Evolutionary conservation across 257 asterid genomes (phyloP).

Genomic region (Solanum verrucosum): DNA sequence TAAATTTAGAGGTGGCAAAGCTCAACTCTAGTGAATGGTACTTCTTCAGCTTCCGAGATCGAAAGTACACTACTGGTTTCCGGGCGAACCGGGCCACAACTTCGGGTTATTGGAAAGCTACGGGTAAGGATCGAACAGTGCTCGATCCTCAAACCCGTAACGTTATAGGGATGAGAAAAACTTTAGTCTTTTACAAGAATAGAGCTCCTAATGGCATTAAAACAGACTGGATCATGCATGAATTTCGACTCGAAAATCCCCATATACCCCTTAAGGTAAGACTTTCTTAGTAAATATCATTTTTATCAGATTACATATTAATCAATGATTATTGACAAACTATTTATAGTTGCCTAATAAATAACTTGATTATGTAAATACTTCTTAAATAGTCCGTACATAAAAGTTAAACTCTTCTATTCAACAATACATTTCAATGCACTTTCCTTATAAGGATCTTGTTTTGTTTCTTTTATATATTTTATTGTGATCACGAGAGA

Average conservation of each 20-base stretch:
- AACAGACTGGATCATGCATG: constrained; percentile 71
- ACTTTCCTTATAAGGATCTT: neutral
- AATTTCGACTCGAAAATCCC: constrained; percentile 57
- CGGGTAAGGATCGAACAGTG: constrained; percentile 52
- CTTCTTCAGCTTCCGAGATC: constrained; percentile 61
- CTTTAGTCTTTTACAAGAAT: constrained; percentile 56
- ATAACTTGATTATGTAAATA: neutral
- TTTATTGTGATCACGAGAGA: neutral
- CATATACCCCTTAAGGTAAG: constrained; percentile 45
- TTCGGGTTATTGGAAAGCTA: constrained; percentile 69
- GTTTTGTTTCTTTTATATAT: neutral
- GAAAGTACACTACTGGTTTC: constrained; percentile 50
- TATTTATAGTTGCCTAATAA: neutral
- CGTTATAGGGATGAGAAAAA: constrained; percentile 61
- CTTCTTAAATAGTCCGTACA: neutral
- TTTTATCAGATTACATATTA: neutral
- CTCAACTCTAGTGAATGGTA: constrained; percentile 62
- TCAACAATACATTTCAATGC: neutral
- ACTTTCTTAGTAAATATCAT: neutral
- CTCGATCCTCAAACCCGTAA: constrained; percentile 21
- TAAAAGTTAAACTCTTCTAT: neutral
- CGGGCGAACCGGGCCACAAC: constrained; percentile 52
- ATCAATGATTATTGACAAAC: neutral
- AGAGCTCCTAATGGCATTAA: constrained; percentile 67
- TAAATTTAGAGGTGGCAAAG: constrained; percentile 38